Percentiles rank a stretch among this genome's conserved stretches.
Evolutionary conservation across 2,329 filamentous ascomycete genomes (phyloP).

Genomic region (Sporothrix dimorphospora): DNA sequence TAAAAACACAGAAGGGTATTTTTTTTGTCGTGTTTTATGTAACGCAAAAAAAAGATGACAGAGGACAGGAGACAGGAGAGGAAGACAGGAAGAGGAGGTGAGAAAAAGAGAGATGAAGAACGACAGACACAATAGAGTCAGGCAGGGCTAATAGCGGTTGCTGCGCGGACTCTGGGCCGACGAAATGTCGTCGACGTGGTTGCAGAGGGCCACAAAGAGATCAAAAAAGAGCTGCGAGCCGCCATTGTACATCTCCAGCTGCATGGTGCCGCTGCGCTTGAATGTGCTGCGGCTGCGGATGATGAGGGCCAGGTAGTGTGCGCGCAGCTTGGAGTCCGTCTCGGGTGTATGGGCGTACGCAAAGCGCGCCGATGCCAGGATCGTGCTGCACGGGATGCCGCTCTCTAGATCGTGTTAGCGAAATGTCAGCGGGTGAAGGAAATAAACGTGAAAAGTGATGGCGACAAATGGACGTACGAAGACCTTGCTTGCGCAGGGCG

Average conservation of each 20-base stretch:
- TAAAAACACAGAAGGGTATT: constrained; percentile 25
- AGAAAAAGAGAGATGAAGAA: not conserved
- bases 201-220: constrained; percentile 88
- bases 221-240: constrained; percentile 87
- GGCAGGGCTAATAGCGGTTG: constrained; percentile 44
- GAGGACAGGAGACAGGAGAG: not conserved
- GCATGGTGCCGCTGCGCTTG: constrained; percentile 93
- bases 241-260: constrained; percentile 88
- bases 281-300: constrained; percentile 86
- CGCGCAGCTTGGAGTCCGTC: constrained; percentile 84
- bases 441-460: not conserved
- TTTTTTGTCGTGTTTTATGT: constrained; percentile 19
- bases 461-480: constrained; percentile 56
- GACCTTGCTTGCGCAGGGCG: constrained; percentile 83
- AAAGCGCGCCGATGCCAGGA: constrained; percentile 83
- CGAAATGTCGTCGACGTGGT: constrained; percentile 77
- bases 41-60: not conserved
- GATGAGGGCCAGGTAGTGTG: constrained; percentile 90
- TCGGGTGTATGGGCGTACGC: constrained; percentile 89
- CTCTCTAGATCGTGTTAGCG: no score
- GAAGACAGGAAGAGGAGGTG: not conserved
- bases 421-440: not conserved
- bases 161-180: constrained; percentile 47
- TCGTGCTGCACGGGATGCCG: constrained; percentile 81
- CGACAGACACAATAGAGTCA: not conserved